Percentiles rank a stretch among this genome's conserved stretches.
Conservation (phyloP, 495 filamentous ascomycete genomes). For the Ramalina intermedia region DNA sequence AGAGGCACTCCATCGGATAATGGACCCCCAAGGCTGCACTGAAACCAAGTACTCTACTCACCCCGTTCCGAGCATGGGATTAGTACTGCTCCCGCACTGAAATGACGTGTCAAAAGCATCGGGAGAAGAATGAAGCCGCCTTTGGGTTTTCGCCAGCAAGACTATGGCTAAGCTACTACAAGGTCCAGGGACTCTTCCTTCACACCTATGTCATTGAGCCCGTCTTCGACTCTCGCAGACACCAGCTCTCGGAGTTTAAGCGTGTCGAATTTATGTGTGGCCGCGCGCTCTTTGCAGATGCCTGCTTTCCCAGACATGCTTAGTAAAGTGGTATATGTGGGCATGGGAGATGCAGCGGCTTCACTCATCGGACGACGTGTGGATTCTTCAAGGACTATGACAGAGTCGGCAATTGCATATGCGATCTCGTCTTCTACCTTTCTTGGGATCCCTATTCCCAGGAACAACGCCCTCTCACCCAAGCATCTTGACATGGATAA, state of each 20-base stretch:
- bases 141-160: conserved; percentile 30
- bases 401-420: no score
- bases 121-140: conserved; percentile 12
- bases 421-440: no score
- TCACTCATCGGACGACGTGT: conserved; percentile 76
- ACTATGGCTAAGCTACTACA: conserved; percentile 74
- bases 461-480: no score
- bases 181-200: conserved; percentile 47
- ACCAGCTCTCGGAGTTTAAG: conserved; percentile 57
- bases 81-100: conserved; percentile 33
- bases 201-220: conserved; percentile 24
- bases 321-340: conserved; percentile 82
- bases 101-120: neutral
- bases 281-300: conserved; percentile 53
- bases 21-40: conserved; percentile 28
- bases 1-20: conserved; percentile 20
- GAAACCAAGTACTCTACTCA: conserved; percentile 33
- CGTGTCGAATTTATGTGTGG: conserved; percentile 63
- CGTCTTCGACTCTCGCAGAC: conserved; percentile 32
- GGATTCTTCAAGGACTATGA: no score
- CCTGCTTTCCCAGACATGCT: conserved; percentile 78
- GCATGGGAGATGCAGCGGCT: conserved; percentile 91
- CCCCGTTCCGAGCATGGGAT: conserved; percentile 49
- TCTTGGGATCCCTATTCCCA: no score
- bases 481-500: no score